phyloP scores from a whole-genome alignment of 306 rosid genomes.

The Corylus americana region DNA sequence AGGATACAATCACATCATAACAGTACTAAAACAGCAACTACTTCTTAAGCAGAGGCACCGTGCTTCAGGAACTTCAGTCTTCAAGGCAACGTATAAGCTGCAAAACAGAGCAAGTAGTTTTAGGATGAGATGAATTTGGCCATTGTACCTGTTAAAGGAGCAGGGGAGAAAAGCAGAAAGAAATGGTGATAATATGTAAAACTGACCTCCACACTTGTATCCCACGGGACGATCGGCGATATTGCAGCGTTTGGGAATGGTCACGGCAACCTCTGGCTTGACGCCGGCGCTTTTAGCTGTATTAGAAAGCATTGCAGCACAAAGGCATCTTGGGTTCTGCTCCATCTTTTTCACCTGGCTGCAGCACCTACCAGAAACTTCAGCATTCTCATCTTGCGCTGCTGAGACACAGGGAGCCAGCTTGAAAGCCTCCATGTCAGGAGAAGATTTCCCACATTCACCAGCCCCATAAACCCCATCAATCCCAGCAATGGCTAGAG shows the following conservation, averaged over 20 bases:
- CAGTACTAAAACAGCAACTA: not conserved
- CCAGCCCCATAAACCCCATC: constrained; percentile 35
- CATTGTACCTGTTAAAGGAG: not conserved
- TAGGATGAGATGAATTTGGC: not conserved
- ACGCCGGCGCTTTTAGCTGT: constrained; percentile 42
- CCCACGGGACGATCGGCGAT: constrained; percentile 46
- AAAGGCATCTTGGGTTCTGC: constrained; percentile 47
- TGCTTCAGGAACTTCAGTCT: not conserved
- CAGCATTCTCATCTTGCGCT: constrained; percentile 33
- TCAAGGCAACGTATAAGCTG: constrained; percentile 56
- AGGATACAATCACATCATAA: not conserved
- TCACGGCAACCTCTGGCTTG: constrained; percentile 48
- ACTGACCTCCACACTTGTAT: constrained; percentile 52
- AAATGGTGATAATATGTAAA: not conserved
- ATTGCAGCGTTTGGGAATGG: constrained; percentile 59
- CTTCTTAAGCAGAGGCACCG: not conserved
- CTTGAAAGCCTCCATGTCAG: constrained; percentile 48
- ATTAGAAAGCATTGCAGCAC: constrained; percentile 48
- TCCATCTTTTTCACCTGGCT: constrained; percentile 44
- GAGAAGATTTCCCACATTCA: constrained; percentile 46
- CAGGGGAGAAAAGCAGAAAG: not conserved
- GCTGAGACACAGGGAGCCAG: constrained; percentile 50
- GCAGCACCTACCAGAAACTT: constrained; percentile 50
- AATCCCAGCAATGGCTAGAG: constrained; percentile 5
- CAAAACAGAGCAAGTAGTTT: constrained; percentile 3